Percentiles rank a stretch among this genome's conserved stretches.
Conservation (phyloP, 192 early-diverging fungal genomes). For the Polychytrium aggregatum region DNA sequence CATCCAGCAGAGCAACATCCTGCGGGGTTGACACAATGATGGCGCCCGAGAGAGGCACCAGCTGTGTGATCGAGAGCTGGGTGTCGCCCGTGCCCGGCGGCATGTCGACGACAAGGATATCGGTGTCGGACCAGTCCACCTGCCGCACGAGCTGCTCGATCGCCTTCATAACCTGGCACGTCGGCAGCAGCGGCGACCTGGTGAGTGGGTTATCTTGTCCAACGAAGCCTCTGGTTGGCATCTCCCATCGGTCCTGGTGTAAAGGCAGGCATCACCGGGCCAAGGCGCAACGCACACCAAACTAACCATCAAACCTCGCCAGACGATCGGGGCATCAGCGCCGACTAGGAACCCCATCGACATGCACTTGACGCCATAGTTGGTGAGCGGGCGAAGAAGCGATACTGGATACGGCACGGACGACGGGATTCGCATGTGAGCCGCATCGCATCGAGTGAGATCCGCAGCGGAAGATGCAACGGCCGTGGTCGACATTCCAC, state of each 20-base stretch:
- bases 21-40: constrained; percentile 87
- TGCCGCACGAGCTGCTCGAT: constrained; percentile 75
- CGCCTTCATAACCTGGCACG: constrained; percentile 68
- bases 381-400: constrained; percentile 56
- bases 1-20: constrained; percentile 76
- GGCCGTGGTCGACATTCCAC: no score
- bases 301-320: constrained; percentile 84
- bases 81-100: constrained; percentile 90
- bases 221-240: no score
- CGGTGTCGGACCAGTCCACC: constrained; percentile 67
- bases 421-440: no score
- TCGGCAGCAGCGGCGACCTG: neutral
- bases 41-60: constrained; percentile 56
- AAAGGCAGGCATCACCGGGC: no score
- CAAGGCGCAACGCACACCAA: no score
- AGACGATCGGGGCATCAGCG: constrained; percentile 65
- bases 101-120: constrained; percentile 79
- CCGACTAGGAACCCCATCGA: constrained; percentile 81
- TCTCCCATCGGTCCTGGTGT: no score
- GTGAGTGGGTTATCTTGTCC: neutral
- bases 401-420: no score
- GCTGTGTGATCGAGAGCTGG: constrained; percentile 74
- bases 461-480: no score
- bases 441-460: no score
- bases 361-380: constrained; percentile 86